Evolutionary conservation across 2,329 filamentous ascomycete species (phyloP), one percentile per base, ranked within the genome.

Genomic region (Aureobasidium pullulans): DNA sequence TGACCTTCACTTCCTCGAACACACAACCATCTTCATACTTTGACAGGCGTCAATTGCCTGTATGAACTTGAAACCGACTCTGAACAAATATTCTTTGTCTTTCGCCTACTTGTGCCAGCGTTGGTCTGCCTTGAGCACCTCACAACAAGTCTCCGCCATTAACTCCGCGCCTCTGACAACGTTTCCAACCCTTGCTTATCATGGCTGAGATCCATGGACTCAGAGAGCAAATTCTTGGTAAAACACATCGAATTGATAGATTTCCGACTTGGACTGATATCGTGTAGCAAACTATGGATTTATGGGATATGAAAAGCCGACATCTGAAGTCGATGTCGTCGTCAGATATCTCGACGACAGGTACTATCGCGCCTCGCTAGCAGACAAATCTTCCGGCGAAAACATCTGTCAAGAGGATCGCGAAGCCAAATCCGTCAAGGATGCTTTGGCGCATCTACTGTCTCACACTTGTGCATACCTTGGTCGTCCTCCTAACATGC

Each of bases 181-280:
- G 7, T 13, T 19, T 8, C 29, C 19, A 11, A 39, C 7, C 49
- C 4, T n/a, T 16, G 9, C 8, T 28, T 31, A 32, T 23, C 39
- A 54, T 54, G 50, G 50, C 50, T 19, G 37, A 42, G 19, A 54
- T 54, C 10, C 23, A 28, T 10, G 50, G 52, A 16, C 37, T 56
- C 9, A 28, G 52, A 29, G 52, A 56, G 15, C 52, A 56, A 13
- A 56, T 56, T 37, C 52, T 56, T 28, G 52, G 52, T 56, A 32
- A 28, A 10, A 4, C 8, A 19, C 16, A 15, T 16, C 23, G 15
- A 4, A 19, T 16, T 6, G n/a, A 10, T 1, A 6, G 11, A 13
- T 10, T 13, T 31, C 2, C 7, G 32, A 40, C 1, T 11, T 16
- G 10, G 6, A 8, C 31, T 46, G 40, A 56, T n/a, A 9, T 16